phyloP scores from a whole-genome alignment of 371 early-diverging fungal species.

The Lichtheimia ornata region DNA sequence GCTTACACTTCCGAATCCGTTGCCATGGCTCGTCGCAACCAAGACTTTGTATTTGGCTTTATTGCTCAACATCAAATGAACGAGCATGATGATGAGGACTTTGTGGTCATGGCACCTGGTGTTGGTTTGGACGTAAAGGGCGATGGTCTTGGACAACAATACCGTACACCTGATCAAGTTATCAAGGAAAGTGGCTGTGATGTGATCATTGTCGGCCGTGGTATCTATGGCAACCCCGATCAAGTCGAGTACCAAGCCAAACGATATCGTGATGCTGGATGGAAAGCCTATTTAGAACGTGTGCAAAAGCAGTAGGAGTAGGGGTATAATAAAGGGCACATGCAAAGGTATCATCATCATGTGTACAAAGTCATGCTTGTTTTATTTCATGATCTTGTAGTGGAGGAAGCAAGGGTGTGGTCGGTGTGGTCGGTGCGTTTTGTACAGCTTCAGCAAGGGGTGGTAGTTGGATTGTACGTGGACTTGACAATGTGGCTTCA shows the following conservation, averaged over 20 bases:
- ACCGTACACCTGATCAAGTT: conserved; percentile 88
- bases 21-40: conserved; percentile 81
- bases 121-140: conserved; percentile 82
- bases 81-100: conserved; percentile 72
- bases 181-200: conserved; percentile 86
- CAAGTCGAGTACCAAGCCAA: conserved; percentile 74
- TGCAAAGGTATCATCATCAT: too few relatives aligned
- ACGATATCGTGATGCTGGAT: conserved; percentile 89
- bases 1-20: conserved; percentile 85
- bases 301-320: conserved; percentile 13
- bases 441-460: too few relatives aligned
- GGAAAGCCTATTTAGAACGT: conserved; percentile 87
- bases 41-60: conserved; percentile 93
- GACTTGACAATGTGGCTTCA: too few relatives aligned
- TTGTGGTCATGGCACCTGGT: conserved; percentile 94
- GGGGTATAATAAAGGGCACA: too few relatives aligned
- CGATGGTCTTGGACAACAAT: conserved; percentile 93
- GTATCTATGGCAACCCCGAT: conserved; percentile 85
- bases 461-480: too few relatives aligned
- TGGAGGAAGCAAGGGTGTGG: too few relatives aligned
- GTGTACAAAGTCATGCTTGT: too few relatives aligned
- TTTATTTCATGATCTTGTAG: too few relatives aligned
- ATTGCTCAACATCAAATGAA: conserved; percentile 82
- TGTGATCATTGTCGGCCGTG: conserved; percentile 96
- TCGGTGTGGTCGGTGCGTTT: too few relatives aligned